Evolutionary conservation across 305 asterid species (phyloP).

Genomic region (Fraxinus baroniana): DNA sequence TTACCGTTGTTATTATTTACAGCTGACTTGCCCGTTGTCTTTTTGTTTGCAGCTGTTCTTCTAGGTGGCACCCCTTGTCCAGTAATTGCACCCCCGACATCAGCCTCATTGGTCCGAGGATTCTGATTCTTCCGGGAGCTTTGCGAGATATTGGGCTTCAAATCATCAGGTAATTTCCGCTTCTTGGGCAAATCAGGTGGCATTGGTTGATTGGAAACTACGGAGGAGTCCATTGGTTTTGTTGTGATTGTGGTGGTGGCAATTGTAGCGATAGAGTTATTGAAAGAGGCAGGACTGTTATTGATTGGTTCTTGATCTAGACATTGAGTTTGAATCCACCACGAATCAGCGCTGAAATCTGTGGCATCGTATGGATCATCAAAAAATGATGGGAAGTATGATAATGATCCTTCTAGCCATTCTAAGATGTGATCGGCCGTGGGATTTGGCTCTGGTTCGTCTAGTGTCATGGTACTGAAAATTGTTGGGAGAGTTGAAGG

Average conservation of each 20-base stretch:
- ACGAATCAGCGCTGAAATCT: conserved; percentile 49
- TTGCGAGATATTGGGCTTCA: not conserved
- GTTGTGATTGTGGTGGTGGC: not conserved
- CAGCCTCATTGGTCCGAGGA: conserved; percentile 19
- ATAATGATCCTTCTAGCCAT: conserved; percentile 53
- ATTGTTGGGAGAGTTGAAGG: not conserved
- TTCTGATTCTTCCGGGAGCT: conserved; percentile 28
- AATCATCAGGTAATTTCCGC: conserved; percentile 46
- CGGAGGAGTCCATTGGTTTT: conserved; percentile 26
- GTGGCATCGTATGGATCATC: conserved; percentile 53
- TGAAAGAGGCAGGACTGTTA: conserved; percentile 37
- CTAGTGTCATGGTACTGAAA: conserved; percentile 34
- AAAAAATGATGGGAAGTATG: conserved; percentile 54
- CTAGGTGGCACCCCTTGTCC: conserved; percentile 28
- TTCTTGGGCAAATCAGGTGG: conserved; percentile 49
- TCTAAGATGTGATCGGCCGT: conserved; percentile 45
- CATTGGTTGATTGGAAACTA: conserved; percentile 29
- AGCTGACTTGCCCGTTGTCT: conserved; percentile 27
- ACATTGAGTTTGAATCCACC: conserved; percentile 49
- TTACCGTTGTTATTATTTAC: conserved; percentile 27
- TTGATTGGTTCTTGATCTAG: conserved; percentile 45
- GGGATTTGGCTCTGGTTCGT: conserved; percentile 37
- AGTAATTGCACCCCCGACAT: not conserved
- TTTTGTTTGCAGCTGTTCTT: conserved; percentile 41
- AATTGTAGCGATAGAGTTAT: conserved; percentile 28